Percentiles rank a stretch among this genome's conserved stretches.
Evolutionary conservation across 2,329 filamentous ascomycete genomes (phyloP).

Genomic region (Calonectria montana): DNA sequence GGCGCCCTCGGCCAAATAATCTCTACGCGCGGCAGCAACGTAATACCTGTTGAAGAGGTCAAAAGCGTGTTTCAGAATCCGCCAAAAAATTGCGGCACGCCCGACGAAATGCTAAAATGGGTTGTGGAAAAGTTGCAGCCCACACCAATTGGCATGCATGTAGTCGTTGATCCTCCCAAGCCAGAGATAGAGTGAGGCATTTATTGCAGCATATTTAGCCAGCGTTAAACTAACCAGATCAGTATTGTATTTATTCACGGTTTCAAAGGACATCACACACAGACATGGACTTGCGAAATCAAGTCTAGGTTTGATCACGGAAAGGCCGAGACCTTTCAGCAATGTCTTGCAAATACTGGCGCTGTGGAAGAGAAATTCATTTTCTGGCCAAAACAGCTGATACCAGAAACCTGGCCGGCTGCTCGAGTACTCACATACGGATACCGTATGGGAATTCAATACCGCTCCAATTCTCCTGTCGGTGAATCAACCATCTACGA

Average conservation of each 20-base stretch:
- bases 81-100: neutral
- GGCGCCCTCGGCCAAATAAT: neutral
- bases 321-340: neutral
- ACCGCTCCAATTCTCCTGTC: constrained; percentile 33
- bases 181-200: neutral
- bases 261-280: neutral
- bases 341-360: neutral
- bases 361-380: neutral
- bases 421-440: constrained; percentile 45
- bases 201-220: too few species aligned
- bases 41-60: neutral
- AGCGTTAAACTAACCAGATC: neutral
- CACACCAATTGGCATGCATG: neutral
- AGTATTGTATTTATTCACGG: neutral
- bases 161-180: neutral
- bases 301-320: neutral
- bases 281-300: neutral
- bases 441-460: constrained; percentile 44
- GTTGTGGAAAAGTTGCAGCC: neutral
- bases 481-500: constrained; percentile 47
- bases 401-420: constrained; percentile 32
- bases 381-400: constrained; percentile 40
- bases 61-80: neutral
- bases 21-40: neutral
- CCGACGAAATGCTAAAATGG: neutral